Conservation (phyloP, 2,329 filamentous ascomycete genomes). For the Fusarium redolens region DNA sequence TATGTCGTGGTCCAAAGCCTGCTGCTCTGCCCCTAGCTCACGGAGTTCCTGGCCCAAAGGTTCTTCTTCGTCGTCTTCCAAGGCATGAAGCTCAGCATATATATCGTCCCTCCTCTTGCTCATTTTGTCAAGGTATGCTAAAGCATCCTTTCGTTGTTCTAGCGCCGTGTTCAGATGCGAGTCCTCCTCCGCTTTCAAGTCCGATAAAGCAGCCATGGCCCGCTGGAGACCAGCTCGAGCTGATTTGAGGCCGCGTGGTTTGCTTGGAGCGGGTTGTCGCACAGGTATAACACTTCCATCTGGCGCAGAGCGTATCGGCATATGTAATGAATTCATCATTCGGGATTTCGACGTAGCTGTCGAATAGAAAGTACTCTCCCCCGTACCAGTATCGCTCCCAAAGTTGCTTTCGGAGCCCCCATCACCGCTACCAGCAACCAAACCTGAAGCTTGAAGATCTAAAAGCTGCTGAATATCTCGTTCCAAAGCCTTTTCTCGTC, state of each 20-base stretch:
- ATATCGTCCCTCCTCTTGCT: constrained; percentile 63
- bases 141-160: constrained; percentile 64
- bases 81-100: constrained; percentile 61
- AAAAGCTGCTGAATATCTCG: constrained; percentile 60
- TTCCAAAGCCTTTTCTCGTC: constrained; percentile 59
- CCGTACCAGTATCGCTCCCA: constrained; percentile 54
- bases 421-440: constrained; percentile 53
- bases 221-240: constrained; percentile 73
- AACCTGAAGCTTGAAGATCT: constrained; percentile 60
- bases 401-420: constrained; percentile 34
- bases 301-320: constrained; percentile 51
- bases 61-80: constrained; percentile 67
- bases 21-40: constrained; percentile 66
- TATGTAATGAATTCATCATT: constrained; percentile 57
- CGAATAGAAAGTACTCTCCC: constrained; percentile 57
- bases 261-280: constrained; percentile 63
- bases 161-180: constrained; percentile 68
- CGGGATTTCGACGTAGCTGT: constrained; percentile 54
- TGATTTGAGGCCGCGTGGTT: constrained; percentile 67
- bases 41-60: constrained; percentile 71
- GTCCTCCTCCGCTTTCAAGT: constrained; percentile 76
- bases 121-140: constrained; percentile 68
- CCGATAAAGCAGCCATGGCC: constrained; percentile 71
- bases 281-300: constrained; percentile 69
- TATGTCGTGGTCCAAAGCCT: constrained; percentile 70